Base-by-base conservation (phyloP, 495 filamentous ascomycete genomes). In the Penicillium goetzii region DNA sequence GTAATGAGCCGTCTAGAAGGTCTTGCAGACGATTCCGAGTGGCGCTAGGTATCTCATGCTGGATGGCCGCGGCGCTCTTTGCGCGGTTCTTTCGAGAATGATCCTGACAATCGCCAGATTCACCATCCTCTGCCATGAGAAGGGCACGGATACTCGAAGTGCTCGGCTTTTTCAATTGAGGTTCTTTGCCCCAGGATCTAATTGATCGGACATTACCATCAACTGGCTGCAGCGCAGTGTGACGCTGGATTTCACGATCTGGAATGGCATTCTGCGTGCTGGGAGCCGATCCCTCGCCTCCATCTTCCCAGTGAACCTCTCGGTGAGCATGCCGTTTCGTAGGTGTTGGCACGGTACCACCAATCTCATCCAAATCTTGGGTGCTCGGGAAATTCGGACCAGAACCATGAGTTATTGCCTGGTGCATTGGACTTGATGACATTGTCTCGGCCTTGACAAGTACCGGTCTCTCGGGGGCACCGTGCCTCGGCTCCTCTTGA, bases 281-380 rank as follows among this genome's bases (percentile, higher is more conserved):
- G 33, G 12, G 21, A 33, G 26, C 21, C 23, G 40, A 34, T 14
- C 61, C 30, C 15, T 53, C 50, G 21, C 34, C 30, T 26, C 47
- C 53, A 21, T 53, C 45, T 43, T 59, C 55, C 59, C 58, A 45
- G 30, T 66, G 38, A 17, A 62, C 47, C n/a, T 67, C 41, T 34
- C 62, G 34, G 34, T 63, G 30, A 17, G 47, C 41, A 63, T 87
- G 89, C 63, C 79, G 83, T 12, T 83, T 86, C 2, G 64, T 79
- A 2, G 92, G 91, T 1, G 92, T 94, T 14, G 79, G 78, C 32
- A 90, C 79, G 58, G 74, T 80, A 52, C 77, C 72, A 25, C 85
- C 86, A 53, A 90, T 83, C 56, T 89, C 86, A 74, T 95, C 91
- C 12, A 94, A 80, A 72, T 95, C 91, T 34, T 92, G 82, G 58